Evolutionary conservation across 176 grass and related monocot species (phyloP).

Genomic region (Zea luxurians): DNA sequence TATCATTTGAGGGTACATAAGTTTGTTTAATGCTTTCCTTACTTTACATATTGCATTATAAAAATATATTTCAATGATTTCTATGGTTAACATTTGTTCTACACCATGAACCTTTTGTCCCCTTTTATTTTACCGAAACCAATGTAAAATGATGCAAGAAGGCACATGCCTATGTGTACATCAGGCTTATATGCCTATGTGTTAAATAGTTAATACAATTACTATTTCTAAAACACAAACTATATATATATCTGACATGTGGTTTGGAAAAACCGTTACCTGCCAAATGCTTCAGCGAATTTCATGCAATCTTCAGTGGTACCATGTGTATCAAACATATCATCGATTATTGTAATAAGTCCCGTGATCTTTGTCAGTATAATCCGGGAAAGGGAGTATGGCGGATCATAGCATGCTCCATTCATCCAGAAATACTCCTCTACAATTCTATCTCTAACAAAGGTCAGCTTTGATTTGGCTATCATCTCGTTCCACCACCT

Average conservation of each 20-base stretch:
- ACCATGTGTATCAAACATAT: conserved; percentile 47
- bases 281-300: conserved; percentile 41
- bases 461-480: conserved; percentile 33
- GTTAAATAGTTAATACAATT: background rate
- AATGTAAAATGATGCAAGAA: background rate
- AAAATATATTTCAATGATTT: background rate
- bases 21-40: background rate
- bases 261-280: conserved; percentile 13
- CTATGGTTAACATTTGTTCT: background rate
- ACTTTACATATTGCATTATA: background rate
- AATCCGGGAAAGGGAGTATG: conserved; percentile 25
- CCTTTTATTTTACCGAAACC: background rate
- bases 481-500: conserved; percentile 47
- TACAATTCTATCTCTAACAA: conserved; percentile 49
- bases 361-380: conserved; percentile 35
- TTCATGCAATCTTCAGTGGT: conserved; percentile 37
- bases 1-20: background rate
- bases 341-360: conserved; percentile 41
- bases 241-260: background rate
- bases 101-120: background rate
- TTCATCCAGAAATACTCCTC: conserved; percentile 50
- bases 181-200: background rate
- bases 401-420: conserved; percentile 42
- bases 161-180: background rate
- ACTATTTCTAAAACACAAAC: background rate